Evolutionary conservation across 2,329 filamentous ascomycete genomes (phyloP).

Genomic region (Aspergillus pseudoglaucus): DNA sequence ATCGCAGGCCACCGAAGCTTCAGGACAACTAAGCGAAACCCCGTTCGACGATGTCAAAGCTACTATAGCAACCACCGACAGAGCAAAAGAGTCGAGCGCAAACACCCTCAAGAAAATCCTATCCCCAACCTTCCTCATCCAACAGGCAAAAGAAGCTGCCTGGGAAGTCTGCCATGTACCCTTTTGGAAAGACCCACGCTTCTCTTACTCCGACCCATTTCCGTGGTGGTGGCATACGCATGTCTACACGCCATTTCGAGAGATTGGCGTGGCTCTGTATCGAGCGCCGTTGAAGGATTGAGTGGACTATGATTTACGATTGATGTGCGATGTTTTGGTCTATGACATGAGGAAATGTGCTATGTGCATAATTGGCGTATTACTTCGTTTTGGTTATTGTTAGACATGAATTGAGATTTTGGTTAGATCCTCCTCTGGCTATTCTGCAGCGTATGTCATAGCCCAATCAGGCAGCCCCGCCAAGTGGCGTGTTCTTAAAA

Average conservation of each 20-base stretch:
- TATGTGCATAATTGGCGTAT: too few species aligned
- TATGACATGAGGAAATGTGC: too few species aligned
- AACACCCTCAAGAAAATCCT: not conserved
- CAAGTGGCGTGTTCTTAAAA: too few species aligned
- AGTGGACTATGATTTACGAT: not conserved
- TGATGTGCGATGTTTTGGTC: not conserved
- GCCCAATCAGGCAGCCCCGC: too few species aligned
- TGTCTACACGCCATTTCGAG: slow-evolving; percentile 35
- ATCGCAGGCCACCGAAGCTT: slow-evolving; percentile 8
- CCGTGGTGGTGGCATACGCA: slow-evolving; percentile 54
- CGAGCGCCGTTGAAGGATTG: not conserved
- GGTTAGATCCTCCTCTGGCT: too few species aligned
- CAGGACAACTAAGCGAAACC: slow-evolving; percentile 6
- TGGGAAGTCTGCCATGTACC: slow-evolving; percentile 31
- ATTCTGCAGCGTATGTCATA: too few species aligned
- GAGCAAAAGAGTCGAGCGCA: not conserved
- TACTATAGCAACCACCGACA: slow-evolving; percentile 1
- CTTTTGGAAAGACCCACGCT: slow-evolving; percentile 52
- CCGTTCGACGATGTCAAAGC: slow-evolving; percentile 2
- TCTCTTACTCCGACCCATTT: slow-evolving; percentile 49
- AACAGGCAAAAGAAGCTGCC: slow-evolving; percentile 12
- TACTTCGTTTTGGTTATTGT: too few species aligned
- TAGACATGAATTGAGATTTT: too few species aligned
- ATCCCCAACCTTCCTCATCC: slow-evolving; percentile 4
- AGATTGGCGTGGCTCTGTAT: slow-evolving; percentile 32